A percentile compares a stretch with the other conserved stretches of the same genome.
phyloP scores from a whole-genome alignment of 805 yeast species.

The Grigorovia humatica region DNA sequence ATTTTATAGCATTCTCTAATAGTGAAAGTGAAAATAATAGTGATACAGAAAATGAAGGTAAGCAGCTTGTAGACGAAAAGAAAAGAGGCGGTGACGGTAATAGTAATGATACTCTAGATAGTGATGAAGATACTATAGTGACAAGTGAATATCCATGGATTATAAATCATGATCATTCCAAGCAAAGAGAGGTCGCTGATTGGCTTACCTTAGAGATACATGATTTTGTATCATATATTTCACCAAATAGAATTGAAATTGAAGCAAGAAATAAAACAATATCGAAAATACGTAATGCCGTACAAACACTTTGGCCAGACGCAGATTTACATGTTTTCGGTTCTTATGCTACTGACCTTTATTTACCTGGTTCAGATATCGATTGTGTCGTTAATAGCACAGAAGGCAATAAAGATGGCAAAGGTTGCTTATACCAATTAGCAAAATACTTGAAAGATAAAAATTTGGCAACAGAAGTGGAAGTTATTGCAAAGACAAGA shows the following conservation, averaged over 20 bases:
- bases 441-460: slow-evolving; percentile 56
- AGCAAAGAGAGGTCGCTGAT: slow-evolving; percentile 66
- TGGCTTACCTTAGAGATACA: slow-evolving; percentile 81
- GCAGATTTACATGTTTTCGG: slow-evolving; percentile 84
- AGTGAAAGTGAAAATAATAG: slow-evolving; percentile 21
- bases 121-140: neutral
- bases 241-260: slow-evolving; percentile 74
- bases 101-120: neutral
- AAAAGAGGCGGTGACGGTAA: slow-evolving; percentile 3
- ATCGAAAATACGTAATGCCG: slow-evolving; percentile 42
- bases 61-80: neutral
- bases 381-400: slow-evolving; percentile 79
- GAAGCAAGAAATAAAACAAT: slow-evolving; percentile 56
- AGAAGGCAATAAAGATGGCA: slow-evolving; percentile 45
- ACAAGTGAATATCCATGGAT: slow-evolving; percentile 55
- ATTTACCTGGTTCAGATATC: slow-evolving; percentile 90
- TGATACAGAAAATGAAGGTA: slow-evolving; percentile 17
- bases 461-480: slow-evolving; percentile 59
- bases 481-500: slow-evolving; percentile 80
- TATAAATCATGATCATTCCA: slow-evolving; percentile 64
- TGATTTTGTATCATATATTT: slow-evolving; percentile 75
- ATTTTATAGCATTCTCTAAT: slow-evolving; percentile 33
- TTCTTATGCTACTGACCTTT: slow-evolving; percentile 85
- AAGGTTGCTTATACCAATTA: slow-evolving; percentile 59
- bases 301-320: slow-evolving; percentile 58